A percentile compares a stretch with the other conserved stretches of the same genome.
phyloP scores from a whole-genome alignment of 768 basidiomycete genomes.

The Serendipita vermifera region DNA sequence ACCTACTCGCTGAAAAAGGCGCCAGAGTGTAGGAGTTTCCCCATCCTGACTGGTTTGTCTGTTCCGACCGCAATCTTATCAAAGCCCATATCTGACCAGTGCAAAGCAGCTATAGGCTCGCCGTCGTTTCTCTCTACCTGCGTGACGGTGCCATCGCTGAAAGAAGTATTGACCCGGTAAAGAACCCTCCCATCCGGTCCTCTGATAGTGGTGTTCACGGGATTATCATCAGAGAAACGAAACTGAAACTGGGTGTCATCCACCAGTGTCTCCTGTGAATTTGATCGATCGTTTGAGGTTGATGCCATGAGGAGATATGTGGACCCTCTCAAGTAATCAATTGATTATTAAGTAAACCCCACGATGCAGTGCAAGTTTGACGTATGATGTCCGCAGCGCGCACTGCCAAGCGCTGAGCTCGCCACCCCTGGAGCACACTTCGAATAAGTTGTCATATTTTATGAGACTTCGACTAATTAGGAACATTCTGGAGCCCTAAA shows the following conservation, averaged over 20 bases:
- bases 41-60: constrained; percentile 1
- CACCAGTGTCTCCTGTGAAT: background rate
- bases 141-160: constrained; percentile 24
- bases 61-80: constrained; percentile 30
- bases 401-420: background rate
- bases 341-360: no score
- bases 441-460: background rate
- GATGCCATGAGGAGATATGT: no score
- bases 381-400: background rate
- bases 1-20: constrained; percentile 29
- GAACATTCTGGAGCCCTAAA: background rate
- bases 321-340: no score
- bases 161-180: constrained; percentile 29
- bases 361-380: background rate
- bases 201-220: constrained; percentile 29
- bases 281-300: no score
- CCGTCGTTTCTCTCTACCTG: constrained; percentile 25
- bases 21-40: background rate
- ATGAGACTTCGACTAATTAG: background rate
- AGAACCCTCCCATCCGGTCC: constrained; percentile 23
- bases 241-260: constrained; percentile 15
- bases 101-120: constrained; percentile 26
- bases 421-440: background rate
- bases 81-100: constrained; percentile 28
- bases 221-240: constrained; percentile 30